These are phyloP conservation scores for Lanmaoa pseudosensibilis DNA, from an alignment of 768 basidiomycete genomes.

Conservation along the genomic window DNA sequence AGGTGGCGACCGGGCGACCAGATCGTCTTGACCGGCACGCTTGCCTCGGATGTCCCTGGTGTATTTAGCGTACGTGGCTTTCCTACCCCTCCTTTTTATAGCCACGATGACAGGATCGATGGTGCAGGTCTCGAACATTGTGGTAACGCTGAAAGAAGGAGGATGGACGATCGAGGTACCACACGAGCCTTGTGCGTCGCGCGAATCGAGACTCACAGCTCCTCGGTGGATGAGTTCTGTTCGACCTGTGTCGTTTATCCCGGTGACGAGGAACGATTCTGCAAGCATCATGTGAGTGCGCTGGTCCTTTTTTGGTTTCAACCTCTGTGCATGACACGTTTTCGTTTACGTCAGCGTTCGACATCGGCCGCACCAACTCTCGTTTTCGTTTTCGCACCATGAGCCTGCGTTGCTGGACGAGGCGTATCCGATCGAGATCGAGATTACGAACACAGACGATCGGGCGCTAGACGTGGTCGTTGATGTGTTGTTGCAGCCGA, in stretches of 20 bases:
- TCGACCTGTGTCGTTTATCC: slow-evolving; percentile 52
- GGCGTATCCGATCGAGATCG: slow-evolving; percentile 68
- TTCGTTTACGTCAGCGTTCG: slow-evolving; percentile 47
- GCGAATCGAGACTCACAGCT: slow-evolving; percentile 29
- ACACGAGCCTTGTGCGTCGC: slow-evolving; percentile 43
- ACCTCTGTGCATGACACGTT: background rate
- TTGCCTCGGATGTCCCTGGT: slow-evolving; percentile 51
- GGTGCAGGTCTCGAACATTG: slow-evolving; percentile 43
- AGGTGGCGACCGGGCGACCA: slow-evolving; percentile 56
- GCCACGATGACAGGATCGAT: background rate
- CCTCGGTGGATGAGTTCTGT: slow-evolving; percentile 61
- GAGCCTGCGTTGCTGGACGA: slow-evolving; percentile 81
- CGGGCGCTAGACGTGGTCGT: slow-evolving; percentile 65
- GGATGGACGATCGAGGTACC: slow-evolving; percentile 70
- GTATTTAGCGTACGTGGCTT: slow-evolving; percentile 51
- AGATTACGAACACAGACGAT: slow-evolving; percentile 71
- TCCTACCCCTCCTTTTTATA: background rate
- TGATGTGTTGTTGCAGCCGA: slow-evolving; percentile 79
- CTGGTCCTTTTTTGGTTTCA: background rate
- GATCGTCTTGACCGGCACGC: slow-evolving; percentile 60
- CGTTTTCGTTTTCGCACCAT: slow-evolving; percentile 55
- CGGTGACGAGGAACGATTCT: slow-evolving; percentile 47
- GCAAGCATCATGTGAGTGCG: slow-evolving; percentile 49
- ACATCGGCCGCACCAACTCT: slow-evolving; percentile 59
- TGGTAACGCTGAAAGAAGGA: slow-evolving; percentile 55